A percentile compares a stretch with the other conserved stretches of the same genome.
Evolutionary conservation across 352 stramenopile species (phyloP).

Genomic region (Globisporangium nodosum): DNA sequence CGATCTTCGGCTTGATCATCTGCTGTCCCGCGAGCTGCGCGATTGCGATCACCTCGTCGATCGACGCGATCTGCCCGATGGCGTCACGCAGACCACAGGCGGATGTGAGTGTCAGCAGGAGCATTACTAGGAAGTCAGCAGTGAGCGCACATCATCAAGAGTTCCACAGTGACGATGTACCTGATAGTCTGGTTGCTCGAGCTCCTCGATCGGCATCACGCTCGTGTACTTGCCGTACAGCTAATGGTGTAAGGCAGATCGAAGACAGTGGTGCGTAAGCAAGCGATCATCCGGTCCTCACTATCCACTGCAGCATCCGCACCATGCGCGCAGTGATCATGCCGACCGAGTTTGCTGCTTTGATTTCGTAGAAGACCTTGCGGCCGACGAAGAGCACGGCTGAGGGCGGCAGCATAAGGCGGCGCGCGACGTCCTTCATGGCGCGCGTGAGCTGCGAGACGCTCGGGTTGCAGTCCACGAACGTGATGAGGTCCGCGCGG

Average conservation of each 20-base stretch:
- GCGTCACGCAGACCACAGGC: neutral
- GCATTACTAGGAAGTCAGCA: too few species aligned
- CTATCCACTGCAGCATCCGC: neutral
- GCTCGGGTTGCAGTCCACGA: slow-evolving; percentile 63
- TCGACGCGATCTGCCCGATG: slow-evolving; percentile 53
- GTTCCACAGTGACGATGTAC: slow-evolving; percentile 15
- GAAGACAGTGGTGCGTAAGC: neutral
- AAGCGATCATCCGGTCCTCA: too few species aligned
- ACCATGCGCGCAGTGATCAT: slow-evolving; percentile 80
- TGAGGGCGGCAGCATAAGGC: slow-evolving; percentile 61
- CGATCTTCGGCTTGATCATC: slow-evolving; percentile 79
- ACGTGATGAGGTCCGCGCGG: slow-evolving; percentile 32
- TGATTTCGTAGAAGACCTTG: slow-evolving; percentile 87
- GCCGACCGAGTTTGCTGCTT: slow-evolving; percentile 71
- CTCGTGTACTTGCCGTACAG: slow-evolving; percentile 80
- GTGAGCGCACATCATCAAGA: neutral
- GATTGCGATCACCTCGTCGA: slow-evolving; percentile 70
- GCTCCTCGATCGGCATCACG: slow-evolving; percentile 81
- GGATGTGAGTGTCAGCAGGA: neutral
- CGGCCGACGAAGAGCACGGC: slow-evolving; percentile 78
- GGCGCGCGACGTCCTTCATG: slow-evolving; percentile 64
- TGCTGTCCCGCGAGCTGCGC: slow-evolving; percentile 75
- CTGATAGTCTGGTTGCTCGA: slow-evolving; percentile 79
- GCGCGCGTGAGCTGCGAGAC: slow-evolving; percentile 53
- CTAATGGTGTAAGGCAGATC: slow-evolving; percentile 15